These are phyloP conservation scores for Fusarium denticulatum DNA, from an alignment of 2,329 filamentous ascomycete genomes.

Conservation along the genomic window DNA sequence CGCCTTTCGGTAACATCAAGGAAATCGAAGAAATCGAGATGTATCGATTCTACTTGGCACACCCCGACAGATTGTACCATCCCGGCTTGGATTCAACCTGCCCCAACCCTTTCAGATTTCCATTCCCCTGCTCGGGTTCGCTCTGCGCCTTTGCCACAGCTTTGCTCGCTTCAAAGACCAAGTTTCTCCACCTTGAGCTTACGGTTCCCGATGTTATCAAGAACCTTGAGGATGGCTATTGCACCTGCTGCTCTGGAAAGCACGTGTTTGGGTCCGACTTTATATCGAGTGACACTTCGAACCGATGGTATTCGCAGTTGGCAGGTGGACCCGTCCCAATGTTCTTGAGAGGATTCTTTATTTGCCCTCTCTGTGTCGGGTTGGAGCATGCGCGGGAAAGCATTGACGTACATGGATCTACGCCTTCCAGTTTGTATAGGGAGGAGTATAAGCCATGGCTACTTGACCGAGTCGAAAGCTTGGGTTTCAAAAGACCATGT, in stretches of 20 bases:
- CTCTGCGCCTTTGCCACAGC: neutral
- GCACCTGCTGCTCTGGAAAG: accelerated
- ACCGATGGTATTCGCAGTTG: neutral
- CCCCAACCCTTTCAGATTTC: neutral
- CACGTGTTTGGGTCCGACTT: neutral
- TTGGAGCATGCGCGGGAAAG: neutral
- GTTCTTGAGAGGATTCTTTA: neutral
- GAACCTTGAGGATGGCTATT: neutral
- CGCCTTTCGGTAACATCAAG: neutral
- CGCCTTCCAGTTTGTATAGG: no score
- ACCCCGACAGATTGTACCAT: neutral
- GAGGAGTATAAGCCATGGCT: neutral
- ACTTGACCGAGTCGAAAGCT: neutral
- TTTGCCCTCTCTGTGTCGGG: constrained; percentile 14
- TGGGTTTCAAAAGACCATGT: neutral
- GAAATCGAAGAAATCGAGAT: accelerated
- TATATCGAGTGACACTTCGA: neutral
- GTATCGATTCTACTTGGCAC: neutral
- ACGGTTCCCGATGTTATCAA: constrained; percentile 1
- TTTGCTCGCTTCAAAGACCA: neutral
- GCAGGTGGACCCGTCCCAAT: no score
- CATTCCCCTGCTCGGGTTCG: neutral
- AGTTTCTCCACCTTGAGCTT: neutral
- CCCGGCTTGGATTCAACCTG: neutral
- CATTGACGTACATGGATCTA: neutral